Evolutionary conservation across 2,329 filamentous ascomycete species (phyloP).

Genomic region (Huntiella savannae): DNA sequence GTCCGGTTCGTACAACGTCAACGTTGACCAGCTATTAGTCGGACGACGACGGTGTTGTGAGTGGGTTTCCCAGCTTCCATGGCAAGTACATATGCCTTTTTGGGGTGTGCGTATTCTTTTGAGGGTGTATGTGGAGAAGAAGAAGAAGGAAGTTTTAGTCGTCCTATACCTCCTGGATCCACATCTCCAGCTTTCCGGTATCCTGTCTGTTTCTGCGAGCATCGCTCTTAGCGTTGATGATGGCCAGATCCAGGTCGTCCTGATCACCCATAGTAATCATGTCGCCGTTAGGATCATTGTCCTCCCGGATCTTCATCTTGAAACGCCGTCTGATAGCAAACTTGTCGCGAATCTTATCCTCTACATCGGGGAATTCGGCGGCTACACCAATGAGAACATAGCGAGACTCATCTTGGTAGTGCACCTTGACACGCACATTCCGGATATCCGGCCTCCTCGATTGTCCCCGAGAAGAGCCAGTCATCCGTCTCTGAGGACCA

Average conservation of each 20-base stretch:
- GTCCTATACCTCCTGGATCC: conserved; percentile 27
- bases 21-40: too few species aligned
- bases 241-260: conserved; percentile 81
- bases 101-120: not conserved
- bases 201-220: conserved; percentile 59
- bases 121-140: not conserved
- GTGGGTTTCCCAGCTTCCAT: too few species aligned
- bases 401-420: conserved; percentile 67
- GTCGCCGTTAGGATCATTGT: conserved; percentile 56
- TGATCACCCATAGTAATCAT: conserved; percentile 97
- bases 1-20: too few species aligned
- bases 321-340: conserved; percentile 61
- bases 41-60: too few species aligned
- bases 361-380: conserved; percentile 58
- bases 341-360: conserved; percentile 66
- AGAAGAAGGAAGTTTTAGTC: not conserved
- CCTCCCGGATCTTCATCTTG: conserved; percentile 77
- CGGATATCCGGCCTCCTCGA: conserved; percentile 47
- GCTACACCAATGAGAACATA: conserved; percentile 71
- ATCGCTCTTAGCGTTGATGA: conserved; percentile 46
- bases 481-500: conserved; percentile 24
- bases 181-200: conserved; percentile 75
- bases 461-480: conserved; percentile 28
- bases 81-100: too few species aligned
- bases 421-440: conserved; percentile 80